Percentiles rank a stretch among this genome's conserved stretches.
Evolutionary conservation across 2,329 filamentous ascomycete species (phyloP).

Genomic region (Colletotrichum sidae): DNA sequence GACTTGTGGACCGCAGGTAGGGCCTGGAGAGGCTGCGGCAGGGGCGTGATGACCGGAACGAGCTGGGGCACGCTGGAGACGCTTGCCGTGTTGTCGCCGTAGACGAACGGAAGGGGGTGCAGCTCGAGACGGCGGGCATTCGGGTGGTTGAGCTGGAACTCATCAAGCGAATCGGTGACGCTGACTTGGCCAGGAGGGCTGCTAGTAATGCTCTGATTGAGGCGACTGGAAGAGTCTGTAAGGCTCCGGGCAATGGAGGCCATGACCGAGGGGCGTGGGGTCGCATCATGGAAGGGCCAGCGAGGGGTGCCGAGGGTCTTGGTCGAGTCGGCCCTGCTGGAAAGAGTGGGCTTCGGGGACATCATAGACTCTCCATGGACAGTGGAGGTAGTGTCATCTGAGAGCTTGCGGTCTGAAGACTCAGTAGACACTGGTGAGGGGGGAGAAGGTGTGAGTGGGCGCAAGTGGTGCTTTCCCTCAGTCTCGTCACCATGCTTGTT

Average conservation of each 20-base stretch:
- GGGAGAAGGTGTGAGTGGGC: constrained; percentile 14
- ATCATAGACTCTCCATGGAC: constrained; percentile 29
- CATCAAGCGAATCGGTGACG: constrained; percentile 28
- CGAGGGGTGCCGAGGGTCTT: constrained; percentile 5
- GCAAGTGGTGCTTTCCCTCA: not conserved
- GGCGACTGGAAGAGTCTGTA: constrained; percentile 1
- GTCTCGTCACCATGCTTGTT: no score
- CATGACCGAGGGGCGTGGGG: constrained; percentile 22
- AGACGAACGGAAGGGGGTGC: constrained; percentile 10
- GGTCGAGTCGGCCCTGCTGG: not conserved
- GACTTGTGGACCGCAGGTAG: not conserved
- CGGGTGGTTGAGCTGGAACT: constrained; percentile 31
- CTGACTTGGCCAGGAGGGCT: constrained; percentile 19
- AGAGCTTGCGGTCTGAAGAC: constrained; percentile 12
- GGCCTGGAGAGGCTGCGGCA: not conserved
- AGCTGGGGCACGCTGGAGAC: constrained; percentile 13
- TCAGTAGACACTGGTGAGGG: constrained; percentile 25
- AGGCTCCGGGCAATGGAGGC: constrained; percentile 21
- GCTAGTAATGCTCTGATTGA: not conserved
- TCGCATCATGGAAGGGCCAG: constrained; percentile 34
- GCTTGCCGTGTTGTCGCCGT: not conserved
- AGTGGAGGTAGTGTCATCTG: constrained; percentile 19
- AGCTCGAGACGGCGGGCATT: constrained; percentile 17
- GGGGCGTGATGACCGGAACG: constrained; percentile 3
- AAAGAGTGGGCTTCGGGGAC: constrained; percentile 9